A percentile compares a stretch with the other conserved stretches of the same genome.
Evolutionary conservation across 129 eudicot genomes (phyloP).

Genomic region (Mikania micrantha): DNA sequence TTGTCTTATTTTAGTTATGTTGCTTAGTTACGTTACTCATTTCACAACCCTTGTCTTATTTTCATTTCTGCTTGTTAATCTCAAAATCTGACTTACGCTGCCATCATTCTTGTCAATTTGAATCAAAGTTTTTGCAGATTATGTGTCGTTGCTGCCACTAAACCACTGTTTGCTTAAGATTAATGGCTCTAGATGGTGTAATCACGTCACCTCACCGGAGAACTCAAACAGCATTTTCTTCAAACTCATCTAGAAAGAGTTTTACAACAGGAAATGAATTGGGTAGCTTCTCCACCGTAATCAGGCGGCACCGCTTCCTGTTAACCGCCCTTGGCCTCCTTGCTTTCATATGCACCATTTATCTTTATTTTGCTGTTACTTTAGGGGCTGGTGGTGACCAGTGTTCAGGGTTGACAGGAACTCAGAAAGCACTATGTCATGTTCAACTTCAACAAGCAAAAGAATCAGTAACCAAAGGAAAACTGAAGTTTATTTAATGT

Average conservation of each 20-base stretch:
- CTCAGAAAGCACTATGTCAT: constrained; percentile 64
- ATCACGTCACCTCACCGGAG: constrained; percentile 86
- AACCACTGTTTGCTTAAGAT: neutral
- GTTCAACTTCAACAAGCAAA: constrained; percentile 49
- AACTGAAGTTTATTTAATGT: constrained; percentile 40
- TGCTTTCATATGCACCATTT: constrained; percentile 64
- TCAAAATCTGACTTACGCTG: neutral
- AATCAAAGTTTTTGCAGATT: constrained; percentile 24
- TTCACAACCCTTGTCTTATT: neutral
- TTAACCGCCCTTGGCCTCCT: constrained; percentile 78
- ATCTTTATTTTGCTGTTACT: constrained; percentile 86
- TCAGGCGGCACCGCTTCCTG: constrained; percentile 80
- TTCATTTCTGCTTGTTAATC: neutral
- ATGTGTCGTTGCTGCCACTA: constrained; percentile 16
- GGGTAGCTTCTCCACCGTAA: constrained; percentile 60
- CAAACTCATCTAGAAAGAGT: constrained; percentile 40
- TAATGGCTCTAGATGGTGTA: constrained; percentile 61
- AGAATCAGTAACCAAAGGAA: constrained; percentile 51
- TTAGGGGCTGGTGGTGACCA: constrained; percentile 43
- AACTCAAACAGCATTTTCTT: constrained; percentile 50
- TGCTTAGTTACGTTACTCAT: neutral
- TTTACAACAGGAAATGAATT: constrained; percentile 46
- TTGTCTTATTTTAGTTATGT: constrained; percentile 3
- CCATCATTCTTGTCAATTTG: constrained; percentile 1
- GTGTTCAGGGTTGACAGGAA: constrained; percentile 60